Percentiles rank a stretch among this genome's conserved stretches.
Evolutionary conservation across 345 rosid species (phyloP).

Genomic region (Luvunga scandens): DNA sequence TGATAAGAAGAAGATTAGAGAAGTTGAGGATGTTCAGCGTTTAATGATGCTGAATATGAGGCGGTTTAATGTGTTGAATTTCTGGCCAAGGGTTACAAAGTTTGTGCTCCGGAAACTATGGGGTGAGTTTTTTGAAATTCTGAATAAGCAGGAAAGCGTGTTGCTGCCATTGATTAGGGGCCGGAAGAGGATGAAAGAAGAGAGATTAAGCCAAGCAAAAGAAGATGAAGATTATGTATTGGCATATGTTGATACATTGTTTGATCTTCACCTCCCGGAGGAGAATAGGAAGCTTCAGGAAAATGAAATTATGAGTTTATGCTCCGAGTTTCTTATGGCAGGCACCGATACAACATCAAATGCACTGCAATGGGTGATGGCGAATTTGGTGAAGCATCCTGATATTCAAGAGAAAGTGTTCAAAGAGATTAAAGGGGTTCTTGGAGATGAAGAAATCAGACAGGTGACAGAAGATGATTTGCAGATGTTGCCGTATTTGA

Average conservation of each 20-base stretch:
- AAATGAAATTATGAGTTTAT: neutral
- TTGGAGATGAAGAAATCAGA: neutral
- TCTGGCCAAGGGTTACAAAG: neutral
- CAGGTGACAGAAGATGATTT: constrained; percentile 2
- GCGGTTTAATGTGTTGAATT: neutral
- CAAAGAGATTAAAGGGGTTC: constrained; percentile 1
- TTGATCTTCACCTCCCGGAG: constrained; percentile 13
- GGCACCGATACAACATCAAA: constrained; percentile 8
- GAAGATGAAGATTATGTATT: neutral
- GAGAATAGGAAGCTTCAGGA: constrained; percentile 13
- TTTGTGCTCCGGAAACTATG: neutral
- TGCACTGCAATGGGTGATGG: constrained; percentile 11
- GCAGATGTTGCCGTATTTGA: constrained; percentile 10
- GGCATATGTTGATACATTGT: constrained; percentile 9
- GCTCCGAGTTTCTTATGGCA: neutral
- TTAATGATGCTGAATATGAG: neutral
- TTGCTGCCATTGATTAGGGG: neutral
- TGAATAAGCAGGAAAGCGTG: neutral
- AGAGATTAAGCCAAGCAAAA: neutral
- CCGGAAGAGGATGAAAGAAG: neutral
- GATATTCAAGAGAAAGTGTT: neutral
- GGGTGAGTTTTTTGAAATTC: neutral
- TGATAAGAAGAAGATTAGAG: neutral
- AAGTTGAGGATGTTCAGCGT: neutral
- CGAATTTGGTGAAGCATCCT: constrained; percentile 5